phyloP scores from a whole-genome alignment of 257 asterid species.

The Lycium barbarum region DNA sequence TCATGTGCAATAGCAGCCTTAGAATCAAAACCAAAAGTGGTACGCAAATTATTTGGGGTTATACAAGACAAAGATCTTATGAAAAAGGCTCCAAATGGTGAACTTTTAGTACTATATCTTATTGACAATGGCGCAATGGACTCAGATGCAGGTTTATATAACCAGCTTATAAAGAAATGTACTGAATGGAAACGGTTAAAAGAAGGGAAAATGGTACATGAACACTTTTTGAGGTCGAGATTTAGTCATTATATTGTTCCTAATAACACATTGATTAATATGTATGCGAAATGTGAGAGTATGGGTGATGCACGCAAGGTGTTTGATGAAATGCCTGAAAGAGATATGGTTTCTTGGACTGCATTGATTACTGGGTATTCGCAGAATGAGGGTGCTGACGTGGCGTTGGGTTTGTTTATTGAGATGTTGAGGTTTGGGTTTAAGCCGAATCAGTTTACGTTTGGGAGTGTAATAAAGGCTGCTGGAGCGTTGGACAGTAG shows the following conservation, averaged over 20 bases:
- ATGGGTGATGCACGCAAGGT: constrained; percentile 59
- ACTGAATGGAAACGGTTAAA: constrained; percentile 53
- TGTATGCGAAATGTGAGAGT: constrained; percentile 65
- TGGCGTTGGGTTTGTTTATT: constrained; percentile 53
- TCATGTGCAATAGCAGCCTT: constrained; percentile 18
- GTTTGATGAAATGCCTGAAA: constrained; percentile 72
- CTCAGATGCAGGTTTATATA: constrained; percentile 56
- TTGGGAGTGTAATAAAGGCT: constrained; percentile 75
- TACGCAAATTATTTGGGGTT: constrained; percentile 4
- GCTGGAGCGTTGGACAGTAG: constrained; percentile 56
- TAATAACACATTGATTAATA: constrained; percentile 54
- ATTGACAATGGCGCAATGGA: constrained; percentile 60
- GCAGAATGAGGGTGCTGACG: constrained; percentile 47
- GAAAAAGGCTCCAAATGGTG: constrained; percentile 48
- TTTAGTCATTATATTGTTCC: constrained; percentile 46
- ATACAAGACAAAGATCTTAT: constrained; percentile 60
- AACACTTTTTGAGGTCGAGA: constrained; percentile 57
- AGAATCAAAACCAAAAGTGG: neutral
- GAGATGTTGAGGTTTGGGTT: constrained; percentile 64
- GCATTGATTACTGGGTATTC: constrained; percentile 76
- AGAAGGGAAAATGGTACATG: constrained; percentile 64
- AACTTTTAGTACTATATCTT: constrained; percentile 62
- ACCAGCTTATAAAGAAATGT: constrained; percentile 59
- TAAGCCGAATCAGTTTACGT: constrained; percentile 71
- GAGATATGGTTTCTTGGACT: constrained; percentile 87